Conservation (phyloP, 2,329 filamentous ascomycete species). For the Phyllosticta ampelicida region DNA sequence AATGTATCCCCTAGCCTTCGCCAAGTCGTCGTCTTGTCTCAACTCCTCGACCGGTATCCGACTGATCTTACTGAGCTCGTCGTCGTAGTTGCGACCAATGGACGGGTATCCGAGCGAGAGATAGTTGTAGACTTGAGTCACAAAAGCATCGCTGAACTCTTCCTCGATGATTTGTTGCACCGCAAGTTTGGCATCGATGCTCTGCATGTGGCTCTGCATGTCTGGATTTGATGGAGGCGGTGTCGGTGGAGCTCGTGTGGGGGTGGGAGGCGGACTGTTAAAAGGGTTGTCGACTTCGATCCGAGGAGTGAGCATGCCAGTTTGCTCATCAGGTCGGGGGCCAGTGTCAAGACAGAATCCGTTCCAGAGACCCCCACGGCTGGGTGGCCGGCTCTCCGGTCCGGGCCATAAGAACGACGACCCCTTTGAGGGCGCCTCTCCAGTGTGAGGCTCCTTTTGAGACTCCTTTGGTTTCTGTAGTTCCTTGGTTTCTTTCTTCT, state of each 20-base stretch:
- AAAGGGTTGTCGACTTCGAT: constrained; percentile 32
- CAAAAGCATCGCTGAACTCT: constrained; percentile 74
- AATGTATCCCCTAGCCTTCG: constrained; percentile 63
- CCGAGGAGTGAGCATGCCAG: constrained; percentile 41
- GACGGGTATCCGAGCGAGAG: constrained; percentile 85
- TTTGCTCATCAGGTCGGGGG: constrained; percentile 31
- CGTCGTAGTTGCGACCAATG: constrained; percentile 71
- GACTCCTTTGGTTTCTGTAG: background rate
- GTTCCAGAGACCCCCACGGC: constrained; percentile 63
- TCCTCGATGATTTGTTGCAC: constrained; percentile 39
- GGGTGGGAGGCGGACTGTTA: constrained; percentile 28
- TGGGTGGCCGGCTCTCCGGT: constrained; percentile 37
- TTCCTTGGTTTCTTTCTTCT: constrained; percentile 16
- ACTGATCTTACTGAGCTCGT: constrained; percentile 74
- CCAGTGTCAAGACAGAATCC: constrained; percentile 50
- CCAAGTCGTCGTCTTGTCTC: constrained; percentile 55
- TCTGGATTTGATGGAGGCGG: constrained; percentile 26
- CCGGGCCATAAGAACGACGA: constrained; percentile 24
- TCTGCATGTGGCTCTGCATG: constrained; percentile 29
- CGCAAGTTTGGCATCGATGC: constrained; percentile 31
- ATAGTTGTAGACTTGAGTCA: constrained; percentile 97
- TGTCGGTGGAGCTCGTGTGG: constrained; percentile 24
- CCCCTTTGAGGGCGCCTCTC: background rate
- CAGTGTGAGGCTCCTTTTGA: constrained; percentile 10
- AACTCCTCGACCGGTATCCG: constrained; percentile 59